Conservation (phyloP, 148 eudicot genomes). For the Chenopodium album region DNA sequence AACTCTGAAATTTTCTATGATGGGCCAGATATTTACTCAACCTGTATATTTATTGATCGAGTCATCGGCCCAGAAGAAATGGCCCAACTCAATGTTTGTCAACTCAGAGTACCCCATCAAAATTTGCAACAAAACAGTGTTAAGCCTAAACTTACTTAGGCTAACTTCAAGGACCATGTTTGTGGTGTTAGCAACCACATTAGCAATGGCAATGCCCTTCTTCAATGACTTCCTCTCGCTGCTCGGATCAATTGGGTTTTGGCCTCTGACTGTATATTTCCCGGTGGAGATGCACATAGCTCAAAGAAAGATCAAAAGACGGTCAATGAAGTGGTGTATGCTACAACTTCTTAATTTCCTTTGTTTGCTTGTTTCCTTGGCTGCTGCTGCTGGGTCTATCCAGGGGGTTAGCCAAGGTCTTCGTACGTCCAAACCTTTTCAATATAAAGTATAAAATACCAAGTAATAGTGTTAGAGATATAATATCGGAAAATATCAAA, state of each 20-base stretch:
- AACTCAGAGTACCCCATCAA: constrained; percentile 31
- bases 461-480: no score
- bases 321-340: constrained; percentile 32
- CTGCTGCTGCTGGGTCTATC: constrained; percentile 37
- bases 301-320: constrained; percentile 21
- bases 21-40: constrained; percentile 39
- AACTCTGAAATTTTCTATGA: neutral
- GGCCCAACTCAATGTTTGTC: constrained; percentile 37
- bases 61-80: constrained; percentile 23
- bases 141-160: constrained; percentile 35
- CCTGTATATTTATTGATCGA: constrained; percentile 39
- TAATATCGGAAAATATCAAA: no score
- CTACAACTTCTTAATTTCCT: constrained; percentile 33
- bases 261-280: constrained; percentile 43
- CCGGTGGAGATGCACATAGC: constrained; percentile 40
- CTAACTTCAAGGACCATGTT: constrained; percentile 30
- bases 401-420: constrained; percentile 35
- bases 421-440: constrained; percentile 30
- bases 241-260: constrained; percentile 39
- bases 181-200: constrained; percentile 29
- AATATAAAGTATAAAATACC: constrained; percentile 27
- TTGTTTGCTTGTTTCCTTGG: constrained; percentile 35
- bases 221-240: constrained; percentile 41
- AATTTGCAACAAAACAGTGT: constrained; percentile 11
- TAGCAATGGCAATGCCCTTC: constrained; percentile 46